A percentile compares a stretch with the other conserved stretches of the same genome.
These are phyloP conservation scores for Erythrobasidium hasegawianum DNA, from an alignment of 1,284 basidiomycete species.

Conservation along the genomic window DNA sequence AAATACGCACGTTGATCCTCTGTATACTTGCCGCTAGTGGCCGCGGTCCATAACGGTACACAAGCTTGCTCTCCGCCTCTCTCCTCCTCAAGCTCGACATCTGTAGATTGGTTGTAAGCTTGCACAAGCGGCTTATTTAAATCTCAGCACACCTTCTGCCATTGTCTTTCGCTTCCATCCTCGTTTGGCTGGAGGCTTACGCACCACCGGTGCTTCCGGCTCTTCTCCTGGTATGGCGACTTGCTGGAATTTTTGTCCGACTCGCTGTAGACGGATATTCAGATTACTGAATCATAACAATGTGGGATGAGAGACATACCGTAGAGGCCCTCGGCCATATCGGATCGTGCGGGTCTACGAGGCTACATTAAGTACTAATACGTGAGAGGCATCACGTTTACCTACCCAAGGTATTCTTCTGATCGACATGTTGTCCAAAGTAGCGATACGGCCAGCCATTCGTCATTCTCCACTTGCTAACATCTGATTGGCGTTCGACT, in stretches of 20 bases:
- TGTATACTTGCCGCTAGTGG: background rate
- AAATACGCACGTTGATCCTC: background rate
- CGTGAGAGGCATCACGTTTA: background rate
- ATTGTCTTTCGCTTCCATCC: background rate
- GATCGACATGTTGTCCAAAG: conserved; percentile 43
- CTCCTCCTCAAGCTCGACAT: conserved; percentile 7
- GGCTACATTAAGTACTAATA: background rate
- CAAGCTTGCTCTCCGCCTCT: conserved; percentile 20
- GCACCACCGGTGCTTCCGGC: conserved; percentile 8
- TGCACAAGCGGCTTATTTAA: background rate
- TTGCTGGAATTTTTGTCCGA: conserved; percentile 43
- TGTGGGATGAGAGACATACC: conserved; percentile 12
- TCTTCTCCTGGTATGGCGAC: conserved; percentile 21
- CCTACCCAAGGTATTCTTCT: conserved; percentile 38
- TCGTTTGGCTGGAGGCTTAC: conserved; percentile 11
- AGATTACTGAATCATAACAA: background rate
- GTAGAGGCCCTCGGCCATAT: conserved; percentile 43
- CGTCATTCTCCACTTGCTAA: conserved; percentile 36
- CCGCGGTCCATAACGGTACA: conserved; percentile 8
- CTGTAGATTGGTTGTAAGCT: background rate
- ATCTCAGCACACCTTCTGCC: background rate
- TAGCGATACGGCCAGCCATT: conserved; percentile 46
- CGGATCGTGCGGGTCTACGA: conserved; percentile 44
- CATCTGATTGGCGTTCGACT: conserved; percentile 16
- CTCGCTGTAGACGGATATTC: conserved; percentile 29